Percentiles rank a stretch among this genome's conserved stretches.
Conservation (phyloP, 257 asterid genomes). For the Voacanga thouarsii region DNA sequence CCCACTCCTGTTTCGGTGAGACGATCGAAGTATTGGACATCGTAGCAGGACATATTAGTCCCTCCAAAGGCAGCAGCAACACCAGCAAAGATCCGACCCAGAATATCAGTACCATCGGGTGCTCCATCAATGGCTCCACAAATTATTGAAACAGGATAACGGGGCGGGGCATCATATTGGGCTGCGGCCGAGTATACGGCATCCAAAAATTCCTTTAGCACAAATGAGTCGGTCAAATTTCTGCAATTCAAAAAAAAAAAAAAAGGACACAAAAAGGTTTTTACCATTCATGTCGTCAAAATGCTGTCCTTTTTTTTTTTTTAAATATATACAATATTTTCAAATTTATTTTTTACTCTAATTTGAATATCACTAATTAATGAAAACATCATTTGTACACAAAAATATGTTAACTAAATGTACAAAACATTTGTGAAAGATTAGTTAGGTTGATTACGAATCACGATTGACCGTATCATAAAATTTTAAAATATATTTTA, state of each 20-base stretch:
- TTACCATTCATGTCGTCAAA: too few species aligned
- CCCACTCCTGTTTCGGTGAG: neutral
- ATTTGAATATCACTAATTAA: too few species aligned
- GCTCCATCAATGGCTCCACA: constrained; percentile 15
- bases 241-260: neutral
- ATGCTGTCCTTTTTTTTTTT: too few species aligned
- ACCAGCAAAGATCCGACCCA: constrained; percentile 17
- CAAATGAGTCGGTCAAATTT: neutral
- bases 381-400: too few species aligned
- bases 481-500: too few species aligned
- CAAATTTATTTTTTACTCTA: too few species aligned
- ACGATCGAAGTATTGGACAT: neutral
- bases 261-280: too few species aligned
- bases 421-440: too few species aligned
- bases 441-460: too few species aligned
- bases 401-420: too few species aligned
- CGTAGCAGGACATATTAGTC: neutral
- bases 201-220: neutral
- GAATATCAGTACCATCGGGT: constrained; percentile 4
- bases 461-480: too few species aligned
- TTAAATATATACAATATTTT: too few species aligned
- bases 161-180: constrained; percentile 9
- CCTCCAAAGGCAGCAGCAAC: constrained; percentile 1
- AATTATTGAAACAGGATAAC: constrained; percentile 3
- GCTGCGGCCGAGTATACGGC: neutral